Conservation (phyloP, 495 filamentous ascomycete genomes). For the Cladorrhinum samala region DNA sequence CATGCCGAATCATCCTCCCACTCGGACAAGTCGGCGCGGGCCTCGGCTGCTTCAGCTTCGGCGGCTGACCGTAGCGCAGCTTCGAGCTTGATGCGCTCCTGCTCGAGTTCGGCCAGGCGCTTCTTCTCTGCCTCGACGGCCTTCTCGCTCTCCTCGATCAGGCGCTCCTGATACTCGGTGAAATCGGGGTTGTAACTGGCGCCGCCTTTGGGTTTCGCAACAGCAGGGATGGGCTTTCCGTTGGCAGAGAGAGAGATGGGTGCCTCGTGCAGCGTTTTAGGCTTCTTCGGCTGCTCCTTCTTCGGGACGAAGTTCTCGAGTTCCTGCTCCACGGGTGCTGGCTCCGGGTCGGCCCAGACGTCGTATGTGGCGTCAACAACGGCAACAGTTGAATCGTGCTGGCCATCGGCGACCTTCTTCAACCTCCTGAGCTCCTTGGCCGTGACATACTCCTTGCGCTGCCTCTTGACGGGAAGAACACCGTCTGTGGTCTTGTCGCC, state of each 20-base stretch:
- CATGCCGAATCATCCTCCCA: conserved; percentile 82
- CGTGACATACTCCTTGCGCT: conserved; percentile 67
- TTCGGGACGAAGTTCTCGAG: conserved; percentile 53
- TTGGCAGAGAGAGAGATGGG: conserved; percentile 74
- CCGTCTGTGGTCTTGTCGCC: conserved; percentile 50
- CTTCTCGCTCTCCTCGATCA: conserved; percentile 66
- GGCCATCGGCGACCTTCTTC: conserved; percentile 68
- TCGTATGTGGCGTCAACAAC: conserved; percentile 59
- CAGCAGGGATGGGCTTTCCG: conserved; percentile 71
- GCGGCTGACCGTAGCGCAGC: conserved; percentile 49
- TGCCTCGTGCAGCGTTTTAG: conserved; percentile 65
- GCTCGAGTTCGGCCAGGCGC: conserved; percentile 60
- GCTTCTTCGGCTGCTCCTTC: conserved; percentile 59
- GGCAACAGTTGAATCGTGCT: conserved; percentile 50
- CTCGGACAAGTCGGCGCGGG: conserved; percentile 60
- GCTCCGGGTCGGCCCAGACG: conserved; percentile 60
- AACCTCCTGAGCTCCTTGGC: conserved; percentile 73
- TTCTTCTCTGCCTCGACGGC: conserved; percentile 75
- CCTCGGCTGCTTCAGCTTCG: conserved; percentile 58
- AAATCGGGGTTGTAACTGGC: conserved; percentile 89
- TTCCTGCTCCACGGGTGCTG: conserved; percentile 36
- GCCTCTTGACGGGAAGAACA: conserved; percentile 66
- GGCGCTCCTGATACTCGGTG: conserved; percentile 70
- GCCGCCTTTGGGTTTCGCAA: conserved; percentile 69
- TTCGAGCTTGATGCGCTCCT: conserved; percentile 49